phyloP scores from a whole-genome alignment of 306 rosid species.

The Dryas octopetala region DNA sequence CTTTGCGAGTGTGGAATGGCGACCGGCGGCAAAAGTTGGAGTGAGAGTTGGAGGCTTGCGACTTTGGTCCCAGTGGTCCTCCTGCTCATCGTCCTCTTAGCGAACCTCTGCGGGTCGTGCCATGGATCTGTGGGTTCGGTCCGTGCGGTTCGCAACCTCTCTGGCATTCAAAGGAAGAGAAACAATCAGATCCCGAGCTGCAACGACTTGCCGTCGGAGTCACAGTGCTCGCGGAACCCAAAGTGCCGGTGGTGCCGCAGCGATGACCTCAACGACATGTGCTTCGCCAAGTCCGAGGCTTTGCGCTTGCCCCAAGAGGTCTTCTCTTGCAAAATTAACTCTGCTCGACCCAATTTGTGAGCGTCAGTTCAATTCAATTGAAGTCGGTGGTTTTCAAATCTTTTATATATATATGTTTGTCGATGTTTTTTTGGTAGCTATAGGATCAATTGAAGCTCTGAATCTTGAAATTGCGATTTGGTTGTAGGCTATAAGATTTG shows the following conservation, averaged over 20 bases:
- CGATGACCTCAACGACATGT: slow-evolving; percentile 65
- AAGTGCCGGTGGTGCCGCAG: slow-evolving; percentile 89
- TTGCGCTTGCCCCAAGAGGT: slow-evolving; percentile 73
- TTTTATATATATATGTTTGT: too few species aligned
- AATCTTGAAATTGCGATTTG: too few species aligned
- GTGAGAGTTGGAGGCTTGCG: background rate
- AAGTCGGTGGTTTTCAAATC: too few species aligned
- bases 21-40: slow-evolving; percentile 11
- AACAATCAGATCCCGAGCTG: slow-evolving; percentile 46
- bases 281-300: slow-evolving; percentile 73
- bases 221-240: slow-evolving; percentile 57
- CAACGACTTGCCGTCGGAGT: slow-evolving; percentile 39
- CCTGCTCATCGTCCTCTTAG: slow-evolving; percentile 34
- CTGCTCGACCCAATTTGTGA: too few species aligned
- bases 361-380: too few species aligned
- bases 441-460: too few species aligned
- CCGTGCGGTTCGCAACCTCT: slow-evolving; percentile 29
- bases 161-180: slow-evolving; percentile 19
- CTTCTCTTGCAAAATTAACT: slow-evolving; percentile 52
- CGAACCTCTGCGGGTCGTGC: slow-evolving; percentile 28
- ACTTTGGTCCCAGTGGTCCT: slow-evolving; percentile 22
- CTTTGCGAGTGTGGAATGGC: slow-evolving; percentile 25
- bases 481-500: too few species aligned
- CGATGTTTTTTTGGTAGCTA: too few species aligned
- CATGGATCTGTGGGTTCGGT: slow-evolving; percentile 26